Percentiles rank a stretch among this genome's conserved stretches.
Evolutionary conservation across 352 stramenopile species (phyloP).

Genomic region (Plasmopara halstedii): DNA sequence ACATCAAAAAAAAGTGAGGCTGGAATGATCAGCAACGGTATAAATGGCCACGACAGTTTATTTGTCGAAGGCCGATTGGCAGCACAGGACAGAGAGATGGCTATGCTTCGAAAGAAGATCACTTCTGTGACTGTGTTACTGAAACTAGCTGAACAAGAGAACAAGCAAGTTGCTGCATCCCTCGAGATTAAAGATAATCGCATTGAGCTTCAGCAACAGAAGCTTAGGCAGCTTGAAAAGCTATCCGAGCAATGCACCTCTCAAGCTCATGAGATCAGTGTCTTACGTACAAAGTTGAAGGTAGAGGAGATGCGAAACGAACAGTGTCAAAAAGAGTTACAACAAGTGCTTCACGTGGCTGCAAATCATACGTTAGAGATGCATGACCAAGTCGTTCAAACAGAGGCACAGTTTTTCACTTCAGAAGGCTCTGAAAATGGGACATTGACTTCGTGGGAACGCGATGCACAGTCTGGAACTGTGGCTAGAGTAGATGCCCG

Average conservation of each 20-base stretch:
- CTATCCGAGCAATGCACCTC: constrained; percentile 35
- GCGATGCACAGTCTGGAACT: constrained; percentile 18
- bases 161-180: constrained; percentile 36
- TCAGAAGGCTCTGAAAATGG: too few species aligned
- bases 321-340: constrained; percentile 38
- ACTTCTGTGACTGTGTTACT: constrained; percentile 52
- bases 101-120: constrained; percentile 66
- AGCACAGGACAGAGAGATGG: constrained; percentile 61
- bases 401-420: constrained; percentile 28
- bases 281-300: constrained; percentile 33
- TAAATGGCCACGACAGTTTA: constrained; percentile 5
- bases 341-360: constrained; percentile 9
- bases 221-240: constrained; percentile 58
- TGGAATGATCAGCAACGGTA: constrained; percentile 3
- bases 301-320: constrained; percentile 40
- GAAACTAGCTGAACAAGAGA: constrained; percentile 60
- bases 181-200: constrained; percentile 73
- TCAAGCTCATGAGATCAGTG: constrained; percentile 42
- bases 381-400: constrained; percentile 37
- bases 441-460: constrained; percentile 12
- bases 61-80: constrained; percentile 58
- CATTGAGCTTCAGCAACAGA: constrained; percentile 60
- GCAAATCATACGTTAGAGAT: constrained; percentile 11
- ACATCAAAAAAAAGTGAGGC: constrained; percentile 10
- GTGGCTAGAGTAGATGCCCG: constrained; percentile 31